These are phyloP conservation scores for Thielaviopsis euricoi DNA, from an alignment of 2,329 filamentous ascomycete species.

Conservation along the genomic window DNA sequence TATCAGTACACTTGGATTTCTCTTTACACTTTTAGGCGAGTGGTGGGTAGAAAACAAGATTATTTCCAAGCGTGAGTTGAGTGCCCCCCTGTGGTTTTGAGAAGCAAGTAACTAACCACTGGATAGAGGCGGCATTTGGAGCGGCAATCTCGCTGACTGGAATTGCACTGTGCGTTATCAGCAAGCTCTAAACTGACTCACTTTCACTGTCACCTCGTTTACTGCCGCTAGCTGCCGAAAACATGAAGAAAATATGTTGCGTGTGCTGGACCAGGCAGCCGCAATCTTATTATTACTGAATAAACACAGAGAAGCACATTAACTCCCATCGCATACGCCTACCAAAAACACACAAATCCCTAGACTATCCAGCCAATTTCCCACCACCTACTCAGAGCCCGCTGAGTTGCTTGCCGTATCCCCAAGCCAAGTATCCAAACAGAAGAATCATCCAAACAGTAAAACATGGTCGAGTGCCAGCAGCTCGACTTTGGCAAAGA, in stretches of 20 bases:
- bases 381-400: too few species aligned
- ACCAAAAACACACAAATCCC: too few species aligned
- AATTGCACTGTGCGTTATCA: conserved; percentile 70
- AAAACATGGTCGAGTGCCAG: too few species aligned
- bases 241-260: too few species aligned
- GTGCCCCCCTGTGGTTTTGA: neutral
- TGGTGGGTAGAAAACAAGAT: conserved; percentile 91
- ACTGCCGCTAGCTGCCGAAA: neutral
- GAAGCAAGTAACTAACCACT: conserved; percentile 6
- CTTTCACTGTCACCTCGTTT: neutral
- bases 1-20: conserved; percentile 81
- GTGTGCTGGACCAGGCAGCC: neutral
- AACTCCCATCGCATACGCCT: neutral
- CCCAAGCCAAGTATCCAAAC: neutral
- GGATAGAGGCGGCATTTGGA: conserved; percentile 62
- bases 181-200: conserved; percentile 27
- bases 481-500: too few species aligned
- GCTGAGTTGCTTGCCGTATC: neutral
- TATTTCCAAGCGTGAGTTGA: conserved; percentile 55
- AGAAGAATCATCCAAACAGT: too few species aligned
- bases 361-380: too few species aligned
- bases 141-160: conserved; percentile 65
- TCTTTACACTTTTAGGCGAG: conserved; percentile 91
- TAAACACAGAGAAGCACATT: neutral
- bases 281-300: neutral